These are phyloP conservation scores for Zymoseptoria brevis DNA, from an alignment of 2,329 filamentous ascomycete genomes.

Conservation along the genomic window DNA sequence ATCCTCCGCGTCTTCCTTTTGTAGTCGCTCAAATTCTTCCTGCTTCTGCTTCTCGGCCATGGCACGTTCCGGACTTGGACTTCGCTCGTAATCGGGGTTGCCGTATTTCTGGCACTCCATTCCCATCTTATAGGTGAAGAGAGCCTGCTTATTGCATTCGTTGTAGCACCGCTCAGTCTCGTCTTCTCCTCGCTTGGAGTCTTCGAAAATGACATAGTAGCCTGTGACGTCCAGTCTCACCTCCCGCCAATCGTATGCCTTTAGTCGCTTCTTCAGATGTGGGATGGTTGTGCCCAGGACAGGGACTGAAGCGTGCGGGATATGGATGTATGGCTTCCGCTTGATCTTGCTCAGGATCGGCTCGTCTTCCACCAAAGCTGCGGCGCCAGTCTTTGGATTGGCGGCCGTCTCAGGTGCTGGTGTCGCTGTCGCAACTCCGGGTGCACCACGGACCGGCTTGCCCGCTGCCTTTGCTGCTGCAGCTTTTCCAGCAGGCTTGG, in stretches of 20 bases:
- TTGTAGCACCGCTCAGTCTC: slow-evolving; percentile 76
- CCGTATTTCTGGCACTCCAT: slow-evolving; percentile 75
- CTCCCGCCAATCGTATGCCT: slow-evolving; percentile 71
- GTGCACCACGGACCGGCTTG: slow-evolving; percentile 25
- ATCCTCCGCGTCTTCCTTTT: slow-evolving; percentile 70
- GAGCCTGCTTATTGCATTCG: slow-evolving; percentile 67
- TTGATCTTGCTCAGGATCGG: slow-evolving; percentile 62
- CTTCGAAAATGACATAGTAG: slow-evolving; percentile 86
- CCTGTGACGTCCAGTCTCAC: slow-evolving; percentile 77
- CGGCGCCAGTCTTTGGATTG: slow-evolving; percentile 38
- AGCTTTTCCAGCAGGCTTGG: slow-evolving; percentile 28
- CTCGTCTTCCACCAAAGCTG: slow-evolving; percentile 55
- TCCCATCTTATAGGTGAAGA: slow-evolving; percentile 89
- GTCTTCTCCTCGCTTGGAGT: slow-evolving; percentile 64
- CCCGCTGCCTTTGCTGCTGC: slow-evolving; percentile 21
- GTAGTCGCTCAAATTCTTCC: slow-evolving; percentile 58
- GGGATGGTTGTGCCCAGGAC: slow-evolving; percentile 76
- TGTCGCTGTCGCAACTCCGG: slow-evolving; percentile 18
- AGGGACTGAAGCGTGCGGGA: slow-evolving; percentile 78
- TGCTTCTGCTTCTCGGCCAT: slow-evolving; percentile 46
- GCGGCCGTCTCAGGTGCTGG: slow-evolving; percentile 22
- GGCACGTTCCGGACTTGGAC: slow-evolving; percentile 45
- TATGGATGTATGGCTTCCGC: slow-evolving; percentile 80
- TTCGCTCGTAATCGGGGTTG: slow-evolving; percentile 54
- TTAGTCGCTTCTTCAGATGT: slow-evolving; percentile 83